Evolutionary conservation across 2,329 filamentous ascomycete genomes (phyloP).

Genomic region (Domatiomyces globalis): DNA sequence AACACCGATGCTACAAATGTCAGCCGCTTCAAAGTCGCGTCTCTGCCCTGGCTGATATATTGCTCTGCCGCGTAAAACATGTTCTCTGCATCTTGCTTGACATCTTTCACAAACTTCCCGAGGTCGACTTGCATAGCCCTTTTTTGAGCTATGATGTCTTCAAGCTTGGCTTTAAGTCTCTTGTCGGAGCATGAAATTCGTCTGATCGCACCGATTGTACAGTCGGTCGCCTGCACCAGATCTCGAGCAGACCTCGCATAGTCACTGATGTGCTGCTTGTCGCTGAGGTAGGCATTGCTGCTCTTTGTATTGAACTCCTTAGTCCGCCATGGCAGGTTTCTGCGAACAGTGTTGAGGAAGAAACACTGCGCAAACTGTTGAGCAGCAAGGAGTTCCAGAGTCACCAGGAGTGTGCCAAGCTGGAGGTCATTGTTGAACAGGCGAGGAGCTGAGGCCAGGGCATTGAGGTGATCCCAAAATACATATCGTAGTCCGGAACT

Average conservation of each 20-base stretch:
- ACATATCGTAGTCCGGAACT: neutral
- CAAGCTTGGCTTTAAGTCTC: neutral
- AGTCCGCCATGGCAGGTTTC: neutral
- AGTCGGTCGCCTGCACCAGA: neutral
- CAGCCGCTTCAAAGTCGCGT: neutral
- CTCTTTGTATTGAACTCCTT: neutral
- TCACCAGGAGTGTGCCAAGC: neutral
- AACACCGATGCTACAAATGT: slow-evolving; percentile 1
- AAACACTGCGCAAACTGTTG: neutral
- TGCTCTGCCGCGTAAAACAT: neutral
- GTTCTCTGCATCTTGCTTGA: neutral
- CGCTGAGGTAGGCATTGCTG: neutral
- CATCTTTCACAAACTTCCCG: neutral
- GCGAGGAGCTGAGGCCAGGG: no score
- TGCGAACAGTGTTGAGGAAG: neutral
- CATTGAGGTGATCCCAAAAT: neutral
- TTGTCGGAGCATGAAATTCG: neutral
- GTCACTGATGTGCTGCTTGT: neutral
- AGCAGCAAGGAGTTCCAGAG: neutral
- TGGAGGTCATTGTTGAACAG: neutral
- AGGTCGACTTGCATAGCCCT: neutral
- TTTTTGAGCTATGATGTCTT: neutral
- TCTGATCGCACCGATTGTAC: neutral
- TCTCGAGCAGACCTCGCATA: neutral
- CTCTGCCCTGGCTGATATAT: neutral